Conservation (phyloP, 768 basidiomycete genomes). For the Pulveroboletus sp. region DNA sequence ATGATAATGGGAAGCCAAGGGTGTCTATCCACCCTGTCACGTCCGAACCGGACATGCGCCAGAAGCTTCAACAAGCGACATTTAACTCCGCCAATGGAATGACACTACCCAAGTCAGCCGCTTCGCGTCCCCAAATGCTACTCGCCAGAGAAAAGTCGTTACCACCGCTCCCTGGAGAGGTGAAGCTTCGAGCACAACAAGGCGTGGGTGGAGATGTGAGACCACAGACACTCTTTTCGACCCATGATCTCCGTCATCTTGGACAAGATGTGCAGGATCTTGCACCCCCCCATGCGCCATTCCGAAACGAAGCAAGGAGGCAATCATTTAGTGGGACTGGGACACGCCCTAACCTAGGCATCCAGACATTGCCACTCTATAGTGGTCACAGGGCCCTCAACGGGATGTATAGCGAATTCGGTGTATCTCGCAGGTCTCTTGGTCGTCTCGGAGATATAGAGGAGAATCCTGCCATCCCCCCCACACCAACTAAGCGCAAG, state of each 20-base stretch:
- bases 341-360: conserved; percentile 49
- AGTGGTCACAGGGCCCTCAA: conserved; percentile 31
- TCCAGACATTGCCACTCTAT: conserved; percentile 48
- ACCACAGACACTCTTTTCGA: conserved; percentile 63
- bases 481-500: conserved; percentile 54
- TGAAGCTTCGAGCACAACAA: conserved; percentile 39
- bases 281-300: conserved; percentile 59
- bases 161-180: conserved; percentile 68
- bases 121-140: conserved; percentile 11
- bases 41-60: conserved; percentile 63
- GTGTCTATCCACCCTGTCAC: conserved; percentile 48
- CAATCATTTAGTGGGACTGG: conserved; percentile 74
- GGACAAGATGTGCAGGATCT: conserved; percentile 45
- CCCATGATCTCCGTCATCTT: conserved; percentile 54
- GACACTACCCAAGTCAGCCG: conserved; percentile 25
- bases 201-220: conserved; percentile 40
- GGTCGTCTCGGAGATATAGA: conserved; percentile 33
- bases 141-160: conserved; percentile 67
- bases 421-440: conserved; percentile 59
- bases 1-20: conserved; percentile 35
- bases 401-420: conserved; percentile 70
- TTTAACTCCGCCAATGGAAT: conserved; percentile 33
- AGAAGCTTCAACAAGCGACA: conserved; percentile 36
- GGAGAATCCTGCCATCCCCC: conserved; percentile 27
- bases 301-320: conserved; percentile 58